A percentile compares a stretch with the other conserved stretches of the same genome.
phyloP scores from a whole-genome alignment of 768 basidiomycete genomes.

The Trametes coccinea region DNA sequence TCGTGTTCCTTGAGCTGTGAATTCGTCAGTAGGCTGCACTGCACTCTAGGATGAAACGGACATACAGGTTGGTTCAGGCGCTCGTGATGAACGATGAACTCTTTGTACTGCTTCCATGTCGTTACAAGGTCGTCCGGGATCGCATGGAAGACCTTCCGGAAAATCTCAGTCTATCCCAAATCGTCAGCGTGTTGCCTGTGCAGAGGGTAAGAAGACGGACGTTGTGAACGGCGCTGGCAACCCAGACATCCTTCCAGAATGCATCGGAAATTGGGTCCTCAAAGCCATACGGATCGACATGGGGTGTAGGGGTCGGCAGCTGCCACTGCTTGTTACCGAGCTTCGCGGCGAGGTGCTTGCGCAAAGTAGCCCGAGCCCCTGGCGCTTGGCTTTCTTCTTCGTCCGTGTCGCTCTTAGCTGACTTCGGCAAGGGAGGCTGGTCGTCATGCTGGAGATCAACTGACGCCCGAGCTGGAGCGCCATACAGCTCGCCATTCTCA shows the following conservation, averaged over 20 bases:
- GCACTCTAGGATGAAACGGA: constrained; percentile 26
- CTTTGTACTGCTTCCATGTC: constrained; percentile 95
- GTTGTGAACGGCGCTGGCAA: constrained; percentile 84
- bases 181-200: background rate
- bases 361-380: constrained; percentile 48
- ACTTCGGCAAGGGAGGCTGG: constrained; percentile 48
- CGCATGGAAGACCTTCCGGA: constrained; percentile 91
- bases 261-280: constrained; percentile 84
- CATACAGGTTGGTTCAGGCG: constrained; percentile 68
- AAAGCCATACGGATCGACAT: constrained; percentile 74
- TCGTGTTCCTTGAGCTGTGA: constrained; percentile 45
- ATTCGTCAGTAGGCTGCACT: too few relatives aligned
- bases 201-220: constrained; percentile 40
- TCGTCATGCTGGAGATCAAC: constrained; percentile 43
- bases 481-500: constrained; percentile 48
- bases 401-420: constrained; percentile 44
- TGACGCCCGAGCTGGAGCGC: constrained; percentile 56
- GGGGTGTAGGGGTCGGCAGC: constrained; percentile 66
- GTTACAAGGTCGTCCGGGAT: constrained; percentile 90
- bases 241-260: constrained; percentile 93
- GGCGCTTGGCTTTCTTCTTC: constrained; percentile 55
- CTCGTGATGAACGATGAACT: constrained; percentile 77
- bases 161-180: constrained; percentile 81
- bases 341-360: constrained; percentile 56
- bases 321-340: constrained; percentile 57